Base-by-base conservation (phyloP, 345 rosid species). In the Brassica carinata region DNA sequence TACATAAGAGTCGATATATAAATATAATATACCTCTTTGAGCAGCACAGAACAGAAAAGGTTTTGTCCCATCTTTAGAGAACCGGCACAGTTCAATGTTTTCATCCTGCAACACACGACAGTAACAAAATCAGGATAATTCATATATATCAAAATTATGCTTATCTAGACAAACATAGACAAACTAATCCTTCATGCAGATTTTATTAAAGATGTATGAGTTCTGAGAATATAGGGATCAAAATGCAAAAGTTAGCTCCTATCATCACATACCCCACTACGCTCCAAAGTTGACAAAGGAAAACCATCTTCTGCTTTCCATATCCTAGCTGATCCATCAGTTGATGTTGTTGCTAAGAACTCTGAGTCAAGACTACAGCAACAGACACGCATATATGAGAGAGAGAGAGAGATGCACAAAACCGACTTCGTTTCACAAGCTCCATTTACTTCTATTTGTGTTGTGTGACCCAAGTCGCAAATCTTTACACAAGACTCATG, bases 41-140 rank as follows among this genome's bases (percentile, higher is more conserved):
- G 93, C 90, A 53, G 92, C 85, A 84, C 94, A 91, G 79, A 95
- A 95, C 66, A 93, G 75, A 85, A 95, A 91, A 51, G 98, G 99
- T 77, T 93, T 95, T 63, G 92, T 93, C 38, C 98, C 98, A 81
- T 95, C 99, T 88, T 87, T 91, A 34, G 98, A 93, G 79, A 93
- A 91, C 13, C 94, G 89, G 72, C 97, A 93, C 51, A 93, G 81
- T 79, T 93, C 98, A 72, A 95, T 84, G 18, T 75, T 91, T 84
- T 95, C 99, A 83, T 95, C 94, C 97, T 95, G 85, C 82, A 79
- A 1, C 10, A 33, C 30, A 77, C 61, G 79, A 71, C 11, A 7
- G 61, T 69, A 74, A 10, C 65, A 61, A 1, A 40, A 59, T 61
- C 51, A 72, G 48, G 14, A 77, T 18, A 34, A 9, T 33, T 23